Evolutionary conservation across 2,329 filamentous ascomycete genomes (phyloP).

Genomic region (Penicillium rolfsii): DNA sequence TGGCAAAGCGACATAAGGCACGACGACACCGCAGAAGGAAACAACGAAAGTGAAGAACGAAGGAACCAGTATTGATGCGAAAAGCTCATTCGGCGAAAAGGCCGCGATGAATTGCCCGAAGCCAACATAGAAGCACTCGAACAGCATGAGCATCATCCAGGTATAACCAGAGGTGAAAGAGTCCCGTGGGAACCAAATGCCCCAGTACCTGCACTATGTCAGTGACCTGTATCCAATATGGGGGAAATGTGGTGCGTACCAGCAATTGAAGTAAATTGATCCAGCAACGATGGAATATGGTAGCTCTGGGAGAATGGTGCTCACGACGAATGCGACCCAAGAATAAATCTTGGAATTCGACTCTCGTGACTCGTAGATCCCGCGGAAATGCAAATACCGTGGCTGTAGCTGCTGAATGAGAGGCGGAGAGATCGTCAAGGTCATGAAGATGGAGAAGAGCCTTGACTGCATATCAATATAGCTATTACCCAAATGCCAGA

Average conservation of each 20-base stretch:
- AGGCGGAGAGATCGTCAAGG: constrained; percentile 72
- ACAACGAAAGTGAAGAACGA: constrained; percentile 71
- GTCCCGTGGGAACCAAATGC: constrained; percentile 56
- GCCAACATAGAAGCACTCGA: constrained; percentile 67
- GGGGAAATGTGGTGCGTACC: constrained; percentile 48
- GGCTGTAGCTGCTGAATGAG: constrained; percentile 79
- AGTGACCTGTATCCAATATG: not conserved
- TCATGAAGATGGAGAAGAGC: constrained; percentile 77
- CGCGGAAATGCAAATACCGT: constrained; percentile 66
- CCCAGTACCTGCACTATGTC: constrained; percentile 52
- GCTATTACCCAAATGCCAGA: constrained; percentile 63
- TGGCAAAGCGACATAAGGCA: constrained; percentile 66
- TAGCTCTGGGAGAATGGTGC: constrained; percentile 68
- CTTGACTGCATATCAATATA: constrained; percentile 69
- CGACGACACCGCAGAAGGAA: constrained; percentile 74
- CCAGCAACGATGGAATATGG: constrained; percentile 70
- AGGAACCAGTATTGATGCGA: constrained; percentile 68
- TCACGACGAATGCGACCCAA: constrained; percentile 71
- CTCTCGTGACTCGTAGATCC: constrained; percentile 72
- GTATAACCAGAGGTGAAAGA: constrained; percentile 64
- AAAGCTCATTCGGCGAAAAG: constrained; percentile 66
- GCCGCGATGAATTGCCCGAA: constrained; percentile 71
- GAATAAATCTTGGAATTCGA: constrained; percentile 79
- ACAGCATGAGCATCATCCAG: constrained; percentile 67
- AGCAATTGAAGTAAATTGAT: constrained; percentile 66